Base-by-base conservation (phyloP, 108 stramenopile species). In the Nannochloropsis gaditana region DNA sequence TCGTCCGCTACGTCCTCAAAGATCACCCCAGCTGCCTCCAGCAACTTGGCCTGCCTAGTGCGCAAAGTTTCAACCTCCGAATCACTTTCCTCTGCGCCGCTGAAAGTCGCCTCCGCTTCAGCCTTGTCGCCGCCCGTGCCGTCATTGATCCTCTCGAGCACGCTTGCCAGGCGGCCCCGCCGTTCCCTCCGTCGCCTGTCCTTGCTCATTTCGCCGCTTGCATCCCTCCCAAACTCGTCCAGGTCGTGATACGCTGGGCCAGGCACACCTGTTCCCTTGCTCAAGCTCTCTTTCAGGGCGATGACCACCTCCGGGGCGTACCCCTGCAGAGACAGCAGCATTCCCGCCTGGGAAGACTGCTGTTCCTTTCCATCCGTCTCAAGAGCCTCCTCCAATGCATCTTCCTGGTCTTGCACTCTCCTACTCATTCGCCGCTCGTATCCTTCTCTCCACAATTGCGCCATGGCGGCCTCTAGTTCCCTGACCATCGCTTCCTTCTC, bases 21-120 rank as follows among this genome's bases (percentile, higher is more conserved):
- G 59, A 73, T 73, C 2, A 73, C 8, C 15, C 19, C 59, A 73
- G 59, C 59, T 2, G 59, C 59, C 59, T 73, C 59, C 59, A 73
- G n/a, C 15, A 73, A n/a, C 59, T 73, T 73, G 15, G 59, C 59
- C n/a, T 73, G 59, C 59, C 59, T 15, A n/a, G 59, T n/a, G n/a
- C n/a, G 59, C 15, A n/a, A 73, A n/a, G n/a, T 15, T n/a, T 73
- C 59, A 8, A 73, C 59, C n/a, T 73, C 59, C 1, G 3, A n/a
- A 4, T 73, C 59, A 73, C n/a, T n/a, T 3, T 73, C 59, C 59
- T 73, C 59, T 2, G 59, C 59, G 15, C 59, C 59, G n/a, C 59
- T 73, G 19, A 73, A 73, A 73, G 59, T 73, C 59, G 59, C 59
- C n/a, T 73, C 59, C n/a, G 59, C 59, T 73, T 73, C 59, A 15